phyloP scores from a whole-genome alignment of 2,329 filamentous ascomycete genomes.

The Coleophoma eucalyptorum region DNA sequence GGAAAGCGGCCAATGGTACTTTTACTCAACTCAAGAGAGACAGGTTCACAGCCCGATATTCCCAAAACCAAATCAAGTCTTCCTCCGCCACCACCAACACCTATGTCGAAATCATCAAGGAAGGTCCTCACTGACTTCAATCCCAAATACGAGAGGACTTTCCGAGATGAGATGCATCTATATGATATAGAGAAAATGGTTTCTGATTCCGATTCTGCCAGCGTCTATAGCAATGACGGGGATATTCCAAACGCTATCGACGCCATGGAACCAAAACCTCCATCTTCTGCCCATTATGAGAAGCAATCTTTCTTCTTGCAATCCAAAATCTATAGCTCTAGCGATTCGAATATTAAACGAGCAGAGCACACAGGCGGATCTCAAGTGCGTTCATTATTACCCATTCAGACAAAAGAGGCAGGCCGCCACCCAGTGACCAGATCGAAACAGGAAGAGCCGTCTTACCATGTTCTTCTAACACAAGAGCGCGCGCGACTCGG shows the following conservation, averaged over 20 bases:
- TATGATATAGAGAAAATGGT: not conserved
- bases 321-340: not conserved
- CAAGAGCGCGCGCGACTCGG: constrained; percentile 2
- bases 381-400: not conserved
- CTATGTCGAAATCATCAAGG: constrained; percentile 10
- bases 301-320: not conserved
- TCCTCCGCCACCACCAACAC: not conserved
- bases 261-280: not conserved
- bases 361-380: not conserved
- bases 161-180: constrained; percentile 7
- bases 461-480: constrained; percentile 5
- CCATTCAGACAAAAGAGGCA: not conserved
- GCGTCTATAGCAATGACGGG: constrained; percentile 12
- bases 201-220: constrained; percentile 8
- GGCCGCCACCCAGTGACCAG: not conserved
- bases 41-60: not conserved
- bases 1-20: not conserved
- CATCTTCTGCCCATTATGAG: not conserved
- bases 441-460: not conserved
- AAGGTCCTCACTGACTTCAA: constrained; percentile 18
- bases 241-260: not conserved
- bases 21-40: not conserved
- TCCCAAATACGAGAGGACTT: constrained; percentile 7
- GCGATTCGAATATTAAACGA: not conserved
- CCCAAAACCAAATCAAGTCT: not conserved